Percentiles rank a stretch among this genome's conserved stretches.
phyloP scores from a whole-genome alignment of 164 flowering plant genomes.

The Chimonanthus praecox region DNA sequence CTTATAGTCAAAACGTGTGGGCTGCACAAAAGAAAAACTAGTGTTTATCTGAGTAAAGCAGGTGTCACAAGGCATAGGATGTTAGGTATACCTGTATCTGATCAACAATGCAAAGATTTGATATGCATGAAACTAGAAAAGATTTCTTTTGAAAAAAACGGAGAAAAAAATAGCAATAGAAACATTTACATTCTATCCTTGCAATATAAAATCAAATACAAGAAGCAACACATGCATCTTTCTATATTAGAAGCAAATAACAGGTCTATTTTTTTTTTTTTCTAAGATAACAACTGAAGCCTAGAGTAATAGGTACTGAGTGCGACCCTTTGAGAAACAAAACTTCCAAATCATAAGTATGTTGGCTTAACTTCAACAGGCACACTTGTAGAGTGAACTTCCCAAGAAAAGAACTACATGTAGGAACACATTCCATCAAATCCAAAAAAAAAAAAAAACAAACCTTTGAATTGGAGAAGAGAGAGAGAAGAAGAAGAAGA shows the following conservation, averaged over 20 bases:
- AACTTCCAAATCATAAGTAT: too few relatives aligned
- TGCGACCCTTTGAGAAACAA: too few relatives aligned
- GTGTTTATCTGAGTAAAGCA: background rate
- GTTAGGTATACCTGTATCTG: background rate
- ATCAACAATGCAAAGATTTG: background rate
- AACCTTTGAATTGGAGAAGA: too few relatives aligned
- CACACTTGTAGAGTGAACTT: too few relatives aligned
- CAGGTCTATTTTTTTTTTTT: too few relatives aligned
- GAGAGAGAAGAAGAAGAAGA: too few relatives aligned
- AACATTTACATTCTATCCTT: background rate
- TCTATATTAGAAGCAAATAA: too few relatives aligned
- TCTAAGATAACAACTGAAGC: background rate
- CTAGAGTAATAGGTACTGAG: background rate
- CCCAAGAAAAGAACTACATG: too few relatives aligned
- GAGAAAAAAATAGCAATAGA: background rate
- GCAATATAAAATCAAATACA: background rate
- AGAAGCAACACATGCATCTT: background rate
- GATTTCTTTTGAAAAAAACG: background rate
- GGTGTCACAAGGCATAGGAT: background rate
- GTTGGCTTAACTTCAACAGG: too few relatives aligned
- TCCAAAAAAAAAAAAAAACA: too few relatives aligned
- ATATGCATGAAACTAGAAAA: background rate
- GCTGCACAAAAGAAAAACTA: constrained; percentile 32
- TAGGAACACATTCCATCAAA: too few relatives aligned
- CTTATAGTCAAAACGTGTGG: constrained; percentile 82